Percentiles rank a stretch among this genome's conserved stretches.
These are phyloP conservation scores for Blechomonas ayalai DNA, from an alignment of 208 protist species.

Conservation along the genomic window DNA sequence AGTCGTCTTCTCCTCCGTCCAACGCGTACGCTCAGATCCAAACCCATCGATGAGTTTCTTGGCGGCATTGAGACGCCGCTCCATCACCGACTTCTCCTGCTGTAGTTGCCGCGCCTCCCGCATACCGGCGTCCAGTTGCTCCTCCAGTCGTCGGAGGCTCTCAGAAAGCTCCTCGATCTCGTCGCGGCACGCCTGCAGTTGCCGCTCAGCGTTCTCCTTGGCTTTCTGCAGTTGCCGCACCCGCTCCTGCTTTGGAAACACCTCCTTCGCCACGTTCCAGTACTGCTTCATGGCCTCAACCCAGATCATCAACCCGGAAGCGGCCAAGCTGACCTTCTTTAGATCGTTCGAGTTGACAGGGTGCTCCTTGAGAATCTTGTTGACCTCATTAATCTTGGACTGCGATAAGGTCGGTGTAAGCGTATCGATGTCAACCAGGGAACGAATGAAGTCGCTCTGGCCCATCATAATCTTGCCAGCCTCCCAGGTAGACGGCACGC, in stretches of 20 bases:
- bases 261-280: conserved; percentile 95
- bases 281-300: conserved; percentile 97
- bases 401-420: conserved; percentile 87
- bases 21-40: conserved; percentile 94
- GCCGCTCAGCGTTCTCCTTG: conserved; percentile 84
- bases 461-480: conserved; percentile 91
- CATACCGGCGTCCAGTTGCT: conserved; percentile 87
- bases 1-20: conserved; percentile 92
- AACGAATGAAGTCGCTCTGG: conserved; percentile 87
- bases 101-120: conserved; percentile 90
- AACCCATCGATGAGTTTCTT: conserved; percentile 96
- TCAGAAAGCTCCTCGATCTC: conserved; percentile 92
- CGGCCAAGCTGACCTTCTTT: conserved; percentile 89
- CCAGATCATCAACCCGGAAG: conserved; percentile 95
- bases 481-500: conserved; percentile 83
- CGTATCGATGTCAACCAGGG: conserved; percentile 87
- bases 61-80: conserved; percentile 93
- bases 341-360: conserved; percentile 88
- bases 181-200: conserved; percentile 71
- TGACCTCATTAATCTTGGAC: conserved; percentile 93
- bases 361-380: conserved; percentile 90
- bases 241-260: conserved; percentile 94
- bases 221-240: conserved; percentile 92
- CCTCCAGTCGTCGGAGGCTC: conserved; percentile 86
- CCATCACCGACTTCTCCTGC: conserved; percentile 92